A percentile compares a stretch with the other conserved stretches of the same genome.
These are phyloP conservation scores for Candida broadrunensis DNA, from an alignment of 805 yeast genomes.

Conservation along the genomic window DNA sequence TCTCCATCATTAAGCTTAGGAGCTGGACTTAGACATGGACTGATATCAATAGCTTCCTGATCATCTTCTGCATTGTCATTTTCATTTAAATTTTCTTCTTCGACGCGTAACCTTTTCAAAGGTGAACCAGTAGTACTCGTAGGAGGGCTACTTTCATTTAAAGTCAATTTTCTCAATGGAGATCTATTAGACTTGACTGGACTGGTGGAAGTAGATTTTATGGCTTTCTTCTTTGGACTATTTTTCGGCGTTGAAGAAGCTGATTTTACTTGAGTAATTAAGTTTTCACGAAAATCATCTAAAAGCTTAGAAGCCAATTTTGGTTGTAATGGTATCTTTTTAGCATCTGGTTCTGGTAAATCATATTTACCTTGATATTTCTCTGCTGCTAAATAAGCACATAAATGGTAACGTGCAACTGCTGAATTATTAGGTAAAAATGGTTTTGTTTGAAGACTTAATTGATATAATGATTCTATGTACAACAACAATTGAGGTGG, in stretches of 20 bases:
- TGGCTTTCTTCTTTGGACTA: slow-evolving; percentile 18
- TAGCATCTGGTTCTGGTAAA: slow-evolving; percentile 47
- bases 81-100: background rate
- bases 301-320: slow-evolving; percentile 39
- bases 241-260: slow-evolving; percentile 16
- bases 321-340: slow-evolving; percentile 59
- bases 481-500: slow-evolving; percentile 5
- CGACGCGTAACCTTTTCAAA: slow-evolving; percentile 22
- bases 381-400: slow-evolving; percentile 62
- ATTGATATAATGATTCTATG: slow-evolving; percentile 44
- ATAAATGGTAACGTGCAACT: slow-evolving; percentile 63
- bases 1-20: slow-evolving; percentile 15
- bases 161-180: background rate
- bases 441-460: slow-evolving; percentile 51
- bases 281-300: slow-evolving; percentile 42
- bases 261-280: slow-evolving; percentile 18
- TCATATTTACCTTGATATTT: slow-evolving; percentile 40
- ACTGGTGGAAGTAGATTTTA: slow-evolving; percentile 3
- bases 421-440: slow-evolving; percentile 53
- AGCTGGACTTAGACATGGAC: slow-evolving; percentile 2
- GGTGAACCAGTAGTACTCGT: slow-evolving; percentile 38
- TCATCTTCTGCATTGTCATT: background rate
- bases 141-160: slow-evolving; percentile 13
- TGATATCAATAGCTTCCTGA: background rate
- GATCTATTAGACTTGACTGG: slow-evolving; percentile 10